A percentile compares a stretch with the other conserved stretches of the same genome.
Evolutionary conservation across 2,329 filamentous ascomycete genomes (phyloP).

Genomic region (Xylaria sp.): DNA sequence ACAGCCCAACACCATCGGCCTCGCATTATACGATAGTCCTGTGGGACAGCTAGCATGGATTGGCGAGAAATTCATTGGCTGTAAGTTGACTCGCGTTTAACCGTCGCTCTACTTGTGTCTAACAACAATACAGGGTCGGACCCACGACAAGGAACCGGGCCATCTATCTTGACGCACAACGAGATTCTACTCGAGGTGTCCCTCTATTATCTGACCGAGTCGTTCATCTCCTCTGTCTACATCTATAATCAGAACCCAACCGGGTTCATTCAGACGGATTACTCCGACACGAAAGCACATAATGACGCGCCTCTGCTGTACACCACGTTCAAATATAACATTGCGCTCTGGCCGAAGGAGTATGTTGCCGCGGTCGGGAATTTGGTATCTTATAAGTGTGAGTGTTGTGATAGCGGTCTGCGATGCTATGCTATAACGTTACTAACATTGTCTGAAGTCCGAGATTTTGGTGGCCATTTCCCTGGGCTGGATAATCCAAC

Average conservation of each 20-base stretch:
- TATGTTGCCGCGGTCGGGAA: slow-evolving; percentile 23
- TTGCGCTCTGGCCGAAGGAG: slow-evolving; percentile 29
- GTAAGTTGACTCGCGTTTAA: slow-evolving; percentile 10
- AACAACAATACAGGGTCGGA: slow-evolving; percentile 23
- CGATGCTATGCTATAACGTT: background rate
- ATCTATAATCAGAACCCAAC: slow-evolving; percentile 21
- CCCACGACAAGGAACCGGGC: slow-evolving; percentile 25
- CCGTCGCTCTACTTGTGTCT: background rate
- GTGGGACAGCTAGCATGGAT: slow-evolving; percentile 28
- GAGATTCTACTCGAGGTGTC: slow-evolving; percentile 26
- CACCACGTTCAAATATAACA: slow-evolving; percentile 26
- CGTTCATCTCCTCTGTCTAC: slow-evolving; percentile 22
- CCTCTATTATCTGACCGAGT: slow-evolving; percentile 17
- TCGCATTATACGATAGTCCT: slow-evolving; percentile 26
- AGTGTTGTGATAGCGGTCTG: background rate
- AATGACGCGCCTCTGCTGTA: slow-evolving; percentile 28
- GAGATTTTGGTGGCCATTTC: slow-evolving; percentile 32
- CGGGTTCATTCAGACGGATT: slow-evolving; percentile 13
- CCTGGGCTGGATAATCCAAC: slow-evolving; percentile 26
- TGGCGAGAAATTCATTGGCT: slow-evolving; percentile 20
- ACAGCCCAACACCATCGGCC: slow-evolving; percentile 26
- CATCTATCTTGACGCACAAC: slow-evolving; percentile 14
- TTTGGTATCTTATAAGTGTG: slow-evolving; percentile 25
- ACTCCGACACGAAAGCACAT: slow-evolving; percentile 14
- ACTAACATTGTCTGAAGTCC: slow-evolving; percentile 21